Conservation (phyloP, 2,329 filamentous ascomycete genomes). For the Arthrobotrys iridis region DNA sequence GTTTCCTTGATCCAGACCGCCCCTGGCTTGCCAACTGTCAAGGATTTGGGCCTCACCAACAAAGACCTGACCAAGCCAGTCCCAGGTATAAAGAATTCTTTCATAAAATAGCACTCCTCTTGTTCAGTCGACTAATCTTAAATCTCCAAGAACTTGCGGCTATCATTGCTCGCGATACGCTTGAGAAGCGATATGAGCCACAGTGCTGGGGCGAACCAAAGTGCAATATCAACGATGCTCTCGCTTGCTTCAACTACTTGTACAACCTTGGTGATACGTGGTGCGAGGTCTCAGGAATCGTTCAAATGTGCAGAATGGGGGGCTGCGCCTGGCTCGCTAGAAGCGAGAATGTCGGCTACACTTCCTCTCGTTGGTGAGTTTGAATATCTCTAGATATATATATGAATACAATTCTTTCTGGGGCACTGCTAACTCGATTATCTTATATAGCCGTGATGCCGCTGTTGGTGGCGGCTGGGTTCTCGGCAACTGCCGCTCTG, state of each 20-base stretch:
- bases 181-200: constrained; percentile 36
- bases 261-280: constrained; percentile 26
- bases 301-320: constrained; percentile 35
- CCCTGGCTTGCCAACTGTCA: constrained; percentile 32
- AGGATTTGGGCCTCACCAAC: constrained; percentile 41
- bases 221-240: constrained; percentile 31
- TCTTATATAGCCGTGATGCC: constrained; percentile 20
- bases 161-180: constrained; percentile 13
- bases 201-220: constrained; percentile 31
- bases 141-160: neutral
- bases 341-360: constrained; percentile 24
- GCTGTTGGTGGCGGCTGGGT: constrained; percentile 35
- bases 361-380: constrained; percentile 33
- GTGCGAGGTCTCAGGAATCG: constrained; percentile 14
- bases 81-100: constrained; percentile 10
- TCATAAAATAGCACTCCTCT: neutral
- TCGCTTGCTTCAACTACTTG: constrained; percentile 46
- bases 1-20: constrained; percentile 25
- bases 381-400: neutral
- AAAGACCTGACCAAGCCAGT: constrained; percentile 31
- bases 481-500: constrained; percentile 30
- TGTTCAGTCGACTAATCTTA: neutral
- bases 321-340: constrained; percentile 40
- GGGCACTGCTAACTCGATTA: neutral
- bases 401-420: neutral